Evolutionary conservation across 768 basidiomycete genomes (phyloP).

Genomic region (Lyophyllum semitale): DNA sequence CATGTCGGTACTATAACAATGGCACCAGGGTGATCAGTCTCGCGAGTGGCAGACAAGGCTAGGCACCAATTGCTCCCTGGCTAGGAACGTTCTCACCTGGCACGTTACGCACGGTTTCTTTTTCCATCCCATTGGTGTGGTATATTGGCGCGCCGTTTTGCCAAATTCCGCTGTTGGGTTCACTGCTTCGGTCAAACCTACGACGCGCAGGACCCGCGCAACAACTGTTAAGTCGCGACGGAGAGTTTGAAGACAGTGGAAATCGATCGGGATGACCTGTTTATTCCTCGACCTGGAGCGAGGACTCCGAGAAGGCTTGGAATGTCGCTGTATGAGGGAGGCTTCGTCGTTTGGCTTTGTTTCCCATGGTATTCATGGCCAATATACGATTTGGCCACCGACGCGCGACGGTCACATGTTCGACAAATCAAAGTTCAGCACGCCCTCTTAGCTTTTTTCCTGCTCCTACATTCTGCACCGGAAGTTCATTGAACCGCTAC

Average conservation of each 20-base stretch:
- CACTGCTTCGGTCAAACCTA: no score
- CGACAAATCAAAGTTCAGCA: background rate
- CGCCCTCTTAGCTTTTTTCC: background rate
- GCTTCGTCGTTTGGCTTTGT: background rate
- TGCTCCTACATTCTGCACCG: background rate
- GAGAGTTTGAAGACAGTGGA: no score
- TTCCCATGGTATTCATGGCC: background rate
- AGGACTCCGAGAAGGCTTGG: background rate
- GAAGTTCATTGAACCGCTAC: background rate
- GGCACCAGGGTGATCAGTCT: background rate
- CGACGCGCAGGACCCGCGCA: no score
- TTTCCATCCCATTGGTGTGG: no score
- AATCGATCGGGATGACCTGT: no score
- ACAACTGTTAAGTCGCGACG: no score
- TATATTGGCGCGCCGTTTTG: no score
- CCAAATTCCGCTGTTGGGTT: no score
- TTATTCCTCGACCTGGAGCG: background rate
- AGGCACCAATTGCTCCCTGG: background rate
- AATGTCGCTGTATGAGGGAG: background rate
- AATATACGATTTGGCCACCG: background rate
- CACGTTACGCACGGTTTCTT: no score
- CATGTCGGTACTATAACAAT: no score
- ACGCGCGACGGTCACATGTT: background rate
- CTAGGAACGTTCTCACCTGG: background rate
- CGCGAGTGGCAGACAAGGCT: background rate